phyloP scores from a whole-genome alignment of 2,329 filamentous ascomycete genomes.

The Colletotrichum camelliae region DNA sequence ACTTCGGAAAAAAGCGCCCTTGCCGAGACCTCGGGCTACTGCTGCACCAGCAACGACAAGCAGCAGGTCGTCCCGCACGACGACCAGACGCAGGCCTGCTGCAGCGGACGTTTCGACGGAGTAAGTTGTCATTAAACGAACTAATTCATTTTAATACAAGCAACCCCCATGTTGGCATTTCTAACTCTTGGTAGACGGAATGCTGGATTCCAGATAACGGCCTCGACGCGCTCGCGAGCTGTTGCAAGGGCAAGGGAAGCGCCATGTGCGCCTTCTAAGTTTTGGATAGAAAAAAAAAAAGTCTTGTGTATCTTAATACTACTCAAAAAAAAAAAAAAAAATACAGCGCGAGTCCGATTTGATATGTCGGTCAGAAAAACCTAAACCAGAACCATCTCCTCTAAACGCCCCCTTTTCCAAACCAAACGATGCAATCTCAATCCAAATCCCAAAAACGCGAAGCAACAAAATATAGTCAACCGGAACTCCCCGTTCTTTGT shows the following conservation, averaged over 20 bases:
- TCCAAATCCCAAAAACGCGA: too few species aligned
- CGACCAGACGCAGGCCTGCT: neutral
- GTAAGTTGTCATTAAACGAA: neutral
- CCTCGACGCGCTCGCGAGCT: neutral
- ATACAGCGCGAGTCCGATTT: neutral
- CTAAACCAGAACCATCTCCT: accelerated
- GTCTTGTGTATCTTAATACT: too few species aligned
- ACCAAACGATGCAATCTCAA: too few species aligned
- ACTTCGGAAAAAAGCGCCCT: neutral
- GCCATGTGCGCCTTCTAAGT: neutral
- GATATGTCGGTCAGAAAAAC: neutral
- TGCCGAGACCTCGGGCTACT: neutral
- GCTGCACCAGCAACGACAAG: neutral
- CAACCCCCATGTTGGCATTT: neutral
- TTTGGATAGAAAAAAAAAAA: too few species aligned
- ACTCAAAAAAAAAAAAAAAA: neutral
- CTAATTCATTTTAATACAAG: neutral
- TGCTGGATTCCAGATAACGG: neutral
- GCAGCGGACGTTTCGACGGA: neutral
- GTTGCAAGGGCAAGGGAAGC: neutral
- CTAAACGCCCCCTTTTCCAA: neutral
- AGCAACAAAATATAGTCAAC: too few species aligned
- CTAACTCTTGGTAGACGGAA: neutral
- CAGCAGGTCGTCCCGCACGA: neutral
- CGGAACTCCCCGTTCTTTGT: too few species aligned